Evolutionary conservation across 2,329 filamentous ascomycete genomes (phyloP), one percentile per base, ranked within the genome.

Genomic region (Stachybotrys chartarum): DNA sequence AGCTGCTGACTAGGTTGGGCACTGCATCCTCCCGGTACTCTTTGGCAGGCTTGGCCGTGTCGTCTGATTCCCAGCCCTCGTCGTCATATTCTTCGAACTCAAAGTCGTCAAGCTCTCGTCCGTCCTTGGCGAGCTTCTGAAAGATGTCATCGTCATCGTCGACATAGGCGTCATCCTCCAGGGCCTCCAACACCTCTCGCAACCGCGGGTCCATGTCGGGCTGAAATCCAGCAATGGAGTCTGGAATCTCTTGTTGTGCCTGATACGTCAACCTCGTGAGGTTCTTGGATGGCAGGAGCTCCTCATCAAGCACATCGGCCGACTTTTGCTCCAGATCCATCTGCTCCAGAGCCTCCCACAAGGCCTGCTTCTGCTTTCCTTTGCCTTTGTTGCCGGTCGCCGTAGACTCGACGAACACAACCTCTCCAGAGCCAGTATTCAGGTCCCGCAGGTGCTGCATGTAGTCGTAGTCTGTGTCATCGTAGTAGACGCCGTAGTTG

Each of bases 361-460:
- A 76, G 30, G 83, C 84, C 70, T 85, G 78, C 74, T 91, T 96
- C 67, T 86, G 81, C 66, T 90, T 88, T 5, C 79, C 84, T 73
- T 92, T 92, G 30, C 75, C 78, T 70, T 90, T 89, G 61, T 81
- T 82, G 55, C 80, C 80, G n/a, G 78, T 69, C 12, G 77, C 72
- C 53, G 82, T 80, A n/a, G 83, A 80, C 63, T 97, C 91, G 45
- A 99, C 81, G 67, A 96, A 97, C 51, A 92, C 85, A 32, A 87
- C 84, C 55, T 91, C 87, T 32, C 89, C 89, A 4, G 58, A 58
- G 6, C 82, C 90, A 48, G 77, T 72, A 56, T 86, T 86, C n/a
- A 99, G 76, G 64, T 97, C 94, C 55, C 91, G 88, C 80, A 99
- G 78, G 73, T 99, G 94, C 72, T 99, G 94, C 94, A 99, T 99